Conservation (phyloP, 164 flowering plant genomes). For the Santalum album region DNA sequence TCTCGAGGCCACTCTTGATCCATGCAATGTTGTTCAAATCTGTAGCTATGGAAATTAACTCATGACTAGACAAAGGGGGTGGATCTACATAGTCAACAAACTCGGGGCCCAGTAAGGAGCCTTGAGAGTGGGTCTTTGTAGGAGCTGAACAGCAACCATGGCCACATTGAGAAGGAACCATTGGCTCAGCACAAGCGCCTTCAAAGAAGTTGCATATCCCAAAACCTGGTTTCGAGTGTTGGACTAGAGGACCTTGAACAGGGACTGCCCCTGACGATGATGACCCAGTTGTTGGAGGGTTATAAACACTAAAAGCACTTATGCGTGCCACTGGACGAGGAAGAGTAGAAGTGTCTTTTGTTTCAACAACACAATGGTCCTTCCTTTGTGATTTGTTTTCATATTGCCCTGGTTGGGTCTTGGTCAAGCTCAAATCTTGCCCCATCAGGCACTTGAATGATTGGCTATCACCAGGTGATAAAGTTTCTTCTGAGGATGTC, state of each 20-base stretch:
- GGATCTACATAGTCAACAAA: slow-evolving; percentile 43
- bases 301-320: slow-evolving; percentile 43
- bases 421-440: slow-evolving; percentile 13
- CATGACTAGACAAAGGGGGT: slow-evolving; percentile 29
- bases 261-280: slow-evolving; percentile 13
- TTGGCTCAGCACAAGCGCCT: slow-evolving; percentile 22
- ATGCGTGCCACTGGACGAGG: slow-evolving; percentile 35
- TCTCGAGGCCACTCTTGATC: slow-evolving; percentile 64
- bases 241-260: slow-evolving; percentile 27
- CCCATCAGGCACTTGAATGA: slow-evolving; percentile 13
- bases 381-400: slow-evolving; percentile 11
- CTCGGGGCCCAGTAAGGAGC: slow-evolving; percentile 44
- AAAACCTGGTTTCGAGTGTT: slow-evolving; percentile 17
- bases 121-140: slow-evolving; percentile 8
- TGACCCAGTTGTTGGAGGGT: slow-evolving; percentile 12
- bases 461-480: slow-evolving; percentile 18
- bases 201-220: slow-evolving; percentile 22
- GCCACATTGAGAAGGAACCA: slow-evolving; percentile 40
- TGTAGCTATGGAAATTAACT: slow-evolving; percentile 53
- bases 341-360: slow-evolving; percentile 9
- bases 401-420: slow-evolving; percentile 5
- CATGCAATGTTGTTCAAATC: slow-evolving; percentile 70
- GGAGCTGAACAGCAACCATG: slow-evolving; percentile 35
- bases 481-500: slow-evolving; percentile 30
- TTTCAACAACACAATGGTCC: slow-evolving; percentile 9